Evolutionary conservation across 352 stramenopile genomes (phyloP).

Genomic region (Phytophthora europaea): DNA sequence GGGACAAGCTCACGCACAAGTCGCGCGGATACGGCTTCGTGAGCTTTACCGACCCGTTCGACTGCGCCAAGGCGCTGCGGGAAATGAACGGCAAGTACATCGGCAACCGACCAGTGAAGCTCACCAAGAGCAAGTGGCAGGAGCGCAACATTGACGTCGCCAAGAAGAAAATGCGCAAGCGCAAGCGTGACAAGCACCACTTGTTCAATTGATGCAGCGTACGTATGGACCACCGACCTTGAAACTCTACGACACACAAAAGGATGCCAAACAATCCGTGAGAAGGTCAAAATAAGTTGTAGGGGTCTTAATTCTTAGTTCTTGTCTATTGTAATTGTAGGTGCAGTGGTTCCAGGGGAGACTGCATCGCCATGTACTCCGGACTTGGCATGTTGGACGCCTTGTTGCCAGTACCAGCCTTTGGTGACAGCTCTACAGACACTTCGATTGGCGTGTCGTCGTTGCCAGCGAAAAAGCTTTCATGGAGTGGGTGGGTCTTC

Average conservation of each 20-base stretch:
- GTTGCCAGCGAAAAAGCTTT: slow-evolving; percentile 19
- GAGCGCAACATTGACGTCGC: slow-evolving; percentile 94
- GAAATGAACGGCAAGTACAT: slow-evolving; percentile 99
- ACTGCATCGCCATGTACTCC: slow-evolving; percentile 32
- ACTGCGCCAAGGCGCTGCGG: slow-evolving; percentile 94
- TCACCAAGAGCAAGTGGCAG: slow-evolving; percentile 96
- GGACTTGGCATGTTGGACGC: slow-evolving; percentile 13
- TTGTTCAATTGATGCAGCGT: slow-evolving; percentile 63
- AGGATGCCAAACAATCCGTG: too few relatives aligned
- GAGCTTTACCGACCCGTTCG: slow-evolving; percentile 94
- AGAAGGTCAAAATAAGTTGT: too few relatives aligned
- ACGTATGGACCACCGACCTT: background rate
- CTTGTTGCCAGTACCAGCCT: slow-evolving; percentile 4
- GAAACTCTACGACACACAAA: background rate
- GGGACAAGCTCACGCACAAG: slow-evolving; percentile 90
- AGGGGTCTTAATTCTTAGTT: slow-evolving; percentile 7
- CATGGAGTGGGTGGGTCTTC: slow-evolving; percentile 27
- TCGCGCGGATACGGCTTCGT: slow-evolving; percentile 97
- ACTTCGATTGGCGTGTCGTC: slow-evolving; percentile 20
- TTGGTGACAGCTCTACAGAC: slow-evolving; percentile 29
- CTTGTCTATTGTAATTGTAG: slow-evolving; percentile 16
- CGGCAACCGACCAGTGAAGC: slow-evolving; percentile 94
- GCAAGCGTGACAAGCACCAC: slow-evolving; percentile 81
- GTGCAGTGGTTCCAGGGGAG: slow-evolving; percentile 16
- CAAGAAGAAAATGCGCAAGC: slow-evolving; percentile 90